phyloP scores from a whole-genome alignment of 1,284 basidiomycete genomes.

The Chalciporus sp. region DNA sequence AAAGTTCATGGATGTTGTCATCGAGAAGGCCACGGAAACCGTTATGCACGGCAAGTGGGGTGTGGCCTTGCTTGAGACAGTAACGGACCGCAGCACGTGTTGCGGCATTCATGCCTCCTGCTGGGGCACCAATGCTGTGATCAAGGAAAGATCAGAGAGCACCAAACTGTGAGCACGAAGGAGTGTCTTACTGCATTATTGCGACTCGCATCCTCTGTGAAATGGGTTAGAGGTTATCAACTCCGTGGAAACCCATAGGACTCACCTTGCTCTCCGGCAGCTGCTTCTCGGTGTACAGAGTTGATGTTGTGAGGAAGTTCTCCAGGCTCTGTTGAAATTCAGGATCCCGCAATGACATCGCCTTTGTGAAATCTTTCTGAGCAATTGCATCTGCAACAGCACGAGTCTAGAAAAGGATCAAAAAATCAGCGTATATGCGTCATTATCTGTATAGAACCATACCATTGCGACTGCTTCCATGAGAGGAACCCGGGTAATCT shows the following conservation, averaged over 20 bases:
- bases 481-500: constrained; percentile 89
- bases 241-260: not conserved
- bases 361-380: constrained; percentile 83
- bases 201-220: constrained; percentile 82
- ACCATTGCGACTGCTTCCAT: constrained; percentile 92
- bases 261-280: constrained; percentile 66
- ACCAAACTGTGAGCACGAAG: not conserved
- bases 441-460: constrained; percentile 11
- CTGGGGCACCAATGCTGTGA: constrained; percentile 89
- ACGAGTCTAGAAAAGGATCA: constrained; percentile 62
- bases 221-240: constrained; percentile 10
- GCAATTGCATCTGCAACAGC: constrained; percentile 84
- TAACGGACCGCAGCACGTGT: constrained; percentile 94
- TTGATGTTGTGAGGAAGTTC: constrained; percentile 79
- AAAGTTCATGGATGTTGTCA: constrained; percentile 82
- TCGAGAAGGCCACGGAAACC: constrained; percentile 94
- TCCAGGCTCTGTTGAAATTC: constrained; percentile 90
- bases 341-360: constrained; percentile 87
- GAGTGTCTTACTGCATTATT: constrained; percentile 82
- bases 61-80: constrained; percentile 91
- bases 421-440: constrained; percentile 8
- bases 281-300: constrained; percentile 58
- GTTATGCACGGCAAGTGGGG: constrained; percentile 89
- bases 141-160: constrained; percentile 2
- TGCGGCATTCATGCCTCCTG: constrained; percentile 98